These are phyloP conservation scores for Plasmodium coatneyi DNA, from an alignment of 169 alveolate species.

Conservation along the genomic window DNA sequence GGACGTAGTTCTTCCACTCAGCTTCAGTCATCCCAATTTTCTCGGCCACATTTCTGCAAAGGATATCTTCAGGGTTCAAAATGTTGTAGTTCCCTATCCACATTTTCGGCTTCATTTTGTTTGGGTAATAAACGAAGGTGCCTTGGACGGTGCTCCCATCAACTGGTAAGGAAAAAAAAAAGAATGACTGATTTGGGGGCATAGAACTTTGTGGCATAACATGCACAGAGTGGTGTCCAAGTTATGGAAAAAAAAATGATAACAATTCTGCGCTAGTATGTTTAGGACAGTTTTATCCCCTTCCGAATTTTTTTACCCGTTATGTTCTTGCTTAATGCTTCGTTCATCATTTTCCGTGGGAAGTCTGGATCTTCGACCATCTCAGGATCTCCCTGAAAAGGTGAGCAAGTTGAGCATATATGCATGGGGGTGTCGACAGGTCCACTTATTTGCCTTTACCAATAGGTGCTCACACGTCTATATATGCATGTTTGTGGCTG, in stretches of 20 bases:
- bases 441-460: background rate
- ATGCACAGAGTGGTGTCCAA: background rate
- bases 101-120: constrained; percentile 80
- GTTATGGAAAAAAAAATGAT: background rate
- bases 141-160: constrained; percentile 75
- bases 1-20: constrained; percentile 63
- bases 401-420: background rate
- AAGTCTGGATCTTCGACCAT: constrained; percentile 82
- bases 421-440: background rate
- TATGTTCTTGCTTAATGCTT: constrained; percentile 74
- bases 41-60: constrained; percentile 66
- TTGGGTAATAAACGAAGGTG: constrained; percentile 80
- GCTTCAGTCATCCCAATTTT: constrained; percentile 67
- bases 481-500: background rate
- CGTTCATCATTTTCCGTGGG: constrained; percentile 78
- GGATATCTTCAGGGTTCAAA: constrained; percentile 81
- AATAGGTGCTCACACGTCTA: background rate
- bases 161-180: constrained; percentile 14
- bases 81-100: constrained; percentile 83
- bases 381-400: constrained; percentile 81
- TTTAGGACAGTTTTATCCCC: constrained; percentile 4
- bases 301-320: constrained; percentile 73
- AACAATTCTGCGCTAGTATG: background rate
- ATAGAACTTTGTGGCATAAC: background rate
- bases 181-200: background rate